These are phyloP conservation scores for Thermomyces lanuginosus DNA, from an alignment of 2,329 filamentous ascomycete species.

Conservation along the genomic window DNA sequence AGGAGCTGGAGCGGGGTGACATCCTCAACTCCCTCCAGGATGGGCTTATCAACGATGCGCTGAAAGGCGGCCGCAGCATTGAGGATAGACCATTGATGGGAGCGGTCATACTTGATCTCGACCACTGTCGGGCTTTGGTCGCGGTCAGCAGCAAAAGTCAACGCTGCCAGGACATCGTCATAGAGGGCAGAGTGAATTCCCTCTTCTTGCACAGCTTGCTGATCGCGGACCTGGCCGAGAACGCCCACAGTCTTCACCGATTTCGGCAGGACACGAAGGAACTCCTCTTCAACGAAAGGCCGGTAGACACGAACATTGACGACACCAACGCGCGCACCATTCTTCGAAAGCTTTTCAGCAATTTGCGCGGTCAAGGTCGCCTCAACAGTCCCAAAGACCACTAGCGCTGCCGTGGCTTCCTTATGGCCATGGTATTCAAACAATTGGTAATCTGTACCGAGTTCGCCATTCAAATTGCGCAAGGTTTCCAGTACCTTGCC, in stretches of 20 bases:
- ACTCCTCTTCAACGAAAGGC: conserved; percentile 88
- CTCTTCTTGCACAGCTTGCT: conserved; percentile 55
- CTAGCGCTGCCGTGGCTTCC: conserved; percentile 63
- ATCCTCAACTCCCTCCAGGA: conserved; percentile 20
- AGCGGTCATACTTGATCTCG: conserved; percentile 80
- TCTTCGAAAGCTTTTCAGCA: conserved; percentile 51
- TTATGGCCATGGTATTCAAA: conserved; percentile 89
- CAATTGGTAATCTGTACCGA: conserved; percentile 79
- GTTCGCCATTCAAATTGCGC: conserved; percentile 67
- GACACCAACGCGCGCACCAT: conserved; percentile 66
- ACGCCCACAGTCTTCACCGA: conserved; percentile 64
- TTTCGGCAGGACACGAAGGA: conserved; percentile 63
- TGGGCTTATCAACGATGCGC: conserved; percentile 26
- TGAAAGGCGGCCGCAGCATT: conserved; percentile 30
- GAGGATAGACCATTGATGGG: conserved; percentile 45
- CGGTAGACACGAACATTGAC: conserved; percentile 87
- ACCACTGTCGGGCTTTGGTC: conserved; percentile 47
- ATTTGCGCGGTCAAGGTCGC: conserved; percentile 73
- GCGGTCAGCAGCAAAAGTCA: conserved; percentile 60
- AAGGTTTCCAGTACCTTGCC: conserved; percentile 57
- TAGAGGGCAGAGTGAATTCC: conserved; percentile 74
- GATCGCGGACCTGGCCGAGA: conserved; percentile 70
- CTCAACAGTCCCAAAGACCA: conserved; percentile 86
- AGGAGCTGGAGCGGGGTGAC: conserved; percentile 36
- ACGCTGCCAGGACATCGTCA: conserved; percentile 72